Conservation (phyloP, 352 stramenopile genomes). For the Pythium grandisporangium region DNA sequence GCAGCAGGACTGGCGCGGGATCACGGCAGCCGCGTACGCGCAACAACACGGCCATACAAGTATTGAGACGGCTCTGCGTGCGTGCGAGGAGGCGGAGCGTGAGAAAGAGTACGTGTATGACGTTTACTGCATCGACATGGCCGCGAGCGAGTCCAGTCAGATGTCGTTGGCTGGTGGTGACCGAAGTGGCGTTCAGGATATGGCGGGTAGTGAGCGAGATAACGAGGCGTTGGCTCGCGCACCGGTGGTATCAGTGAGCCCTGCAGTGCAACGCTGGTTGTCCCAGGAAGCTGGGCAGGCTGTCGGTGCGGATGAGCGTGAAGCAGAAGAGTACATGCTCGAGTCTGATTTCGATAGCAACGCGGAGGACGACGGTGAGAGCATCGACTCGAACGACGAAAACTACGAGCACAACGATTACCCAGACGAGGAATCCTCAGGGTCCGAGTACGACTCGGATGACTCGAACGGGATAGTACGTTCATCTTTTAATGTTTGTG, state of each 20-base stretch:
- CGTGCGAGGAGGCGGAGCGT: conserved; percentile 62
- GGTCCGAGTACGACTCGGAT: conserved; percentile 22
- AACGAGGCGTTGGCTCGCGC: conserved; percentile 10
- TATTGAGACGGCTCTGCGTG: conserved; percentile 51
- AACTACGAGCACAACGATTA: conserved; percentile 76
- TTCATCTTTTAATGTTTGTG: no score
- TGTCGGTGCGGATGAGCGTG: conserved; percentile 21
- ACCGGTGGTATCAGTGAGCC: conserved; percentile 63
- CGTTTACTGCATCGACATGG: conserved; percentile 76
- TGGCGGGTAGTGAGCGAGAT: neutral
- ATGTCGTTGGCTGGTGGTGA: conserved; percentile 3
- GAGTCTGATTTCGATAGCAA: conserved; percentile 71
- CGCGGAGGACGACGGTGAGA: conserved; percentile 62
- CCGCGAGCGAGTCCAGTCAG: conserved; percentile 20
- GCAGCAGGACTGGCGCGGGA: conserved; percentile 50
- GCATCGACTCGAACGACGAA: conserved; percentile 80
- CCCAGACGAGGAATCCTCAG: conserved; percentile 64
- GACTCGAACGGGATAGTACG: conserved; percentile 20
- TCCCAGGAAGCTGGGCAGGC: conserved; percentile 36
- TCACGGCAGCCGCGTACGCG: conserved; percentile 48
- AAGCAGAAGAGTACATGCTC: conserved; percentile 71
- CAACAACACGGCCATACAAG: conserved; percentile 35
- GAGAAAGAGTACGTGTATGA: conserved; percentile 84
- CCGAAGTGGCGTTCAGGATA: no score
- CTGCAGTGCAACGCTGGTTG: conserved; percentile 71